Conservation (phyloP, 805 yeast species). For the Blastobotrys americana region DNA sequence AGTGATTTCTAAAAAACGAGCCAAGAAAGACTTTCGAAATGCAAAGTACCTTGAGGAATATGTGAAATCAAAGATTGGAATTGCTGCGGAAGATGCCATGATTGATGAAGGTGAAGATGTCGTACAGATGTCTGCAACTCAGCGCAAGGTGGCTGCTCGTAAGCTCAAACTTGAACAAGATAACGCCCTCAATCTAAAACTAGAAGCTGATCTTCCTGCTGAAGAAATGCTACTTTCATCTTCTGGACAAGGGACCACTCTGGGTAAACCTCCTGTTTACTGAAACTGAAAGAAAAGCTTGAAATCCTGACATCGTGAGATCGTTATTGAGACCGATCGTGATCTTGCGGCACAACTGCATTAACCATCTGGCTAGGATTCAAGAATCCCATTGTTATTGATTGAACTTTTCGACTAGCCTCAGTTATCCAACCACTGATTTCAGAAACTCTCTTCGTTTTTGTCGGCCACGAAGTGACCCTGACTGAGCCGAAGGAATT, state of each 20-base stretch:
- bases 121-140: constrained; percentile 18
- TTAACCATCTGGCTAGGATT: too few species aligned
- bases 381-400: too few species aligned
- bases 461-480: constrained; percentile 26
- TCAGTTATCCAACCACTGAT: constrained; percentile 24
- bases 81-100: constrained; percentile 35
- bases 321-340: too few species aligned
- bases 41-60: constrained; percentile 61
- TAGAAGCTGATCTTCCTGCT: constrained; percentile 52
- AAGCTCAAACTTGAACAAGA: constrained; percentile 40
- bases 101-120: constrained; percentile 36
- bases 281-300: neutral
- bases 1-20: constrained; percentile 64
- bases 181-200: constrained; percentile 32
- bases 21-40: constrained; percentile 74
- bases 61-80: constrained; percentile 23
- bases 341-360: too few species aligned
- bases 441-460: constrained; percentile 30
- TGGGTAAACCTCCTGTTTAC: constrained; percentile 54
- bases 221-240: constrained; percentile 38
- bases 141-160: constrained; percentile 33
- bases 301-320: too few species aligned
- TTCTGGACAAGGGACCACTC: constrained; percentile 71
- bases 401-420: too few species aligned
- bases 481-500: constrained; percentile 21